A percentile compares a stretch with the other conserved stretches of the same genome.
These are phyloP conservation scores for Chrysosporium keratinophilum DNA, from an alignment of 2,329 filamentous ascomycete genomes.

Conservation along the genomic window DNA sequence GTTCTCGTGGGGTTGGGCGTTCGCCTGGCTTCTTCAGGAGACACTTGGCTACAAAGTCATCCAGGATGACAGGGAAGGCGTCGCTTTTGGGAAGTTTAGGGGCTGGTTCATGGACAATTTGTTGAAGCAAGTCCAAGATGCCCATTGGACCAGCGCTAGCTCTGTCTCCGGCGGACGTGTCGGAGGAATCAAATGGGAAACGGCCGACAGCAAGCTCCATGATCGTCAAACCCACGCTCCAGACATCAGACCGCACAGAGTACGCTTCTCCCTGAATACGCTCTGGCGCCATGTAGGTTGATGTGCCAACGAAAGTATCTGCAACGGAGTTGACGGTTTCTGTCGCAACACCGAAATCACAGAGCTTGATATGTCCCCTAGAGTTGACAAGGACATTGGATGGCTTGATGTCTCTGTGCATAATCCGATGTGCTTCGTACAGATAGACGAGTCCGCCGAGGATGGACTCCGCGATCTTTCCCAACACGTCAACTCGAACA, in stretches of 20 bases:
- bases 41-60: conserved; percentile 96
- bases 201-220: conserved; percentile 98
- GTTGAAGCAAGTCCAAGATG: conserved; percentile 88
- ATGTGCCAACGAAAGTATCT: conserved; percentile 95
- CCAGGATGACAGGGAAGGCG: conserved; percentile 86
- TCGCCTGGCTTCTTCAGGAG: conserved; percentile 79
- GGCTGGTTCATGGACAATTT: conserved; percentile 93
- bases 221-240: conserved; percentile 89
- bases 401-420: conserved; percentile 98
- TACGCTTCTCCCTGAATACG: conserved; percentile 95
- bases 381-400: conserved; percentile 97
- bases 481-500: conserved; percentile 87
- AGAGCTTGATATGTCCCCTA: conserved; percentile 86
- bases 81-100: conserved; percentile 93
- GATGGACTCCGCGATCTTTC: conserved; percentile 94
- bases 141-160: conserved; percentile 68
- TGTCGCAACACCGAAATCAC: conserved; percentile 97
- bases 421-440: conserved; percentile 90
- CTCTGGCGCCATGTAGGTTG: conserved; percentile 98
- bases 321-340: conserved; percentile 97
- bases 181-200: conserved; percentile 80
- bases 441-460: conserved; percentile 89
- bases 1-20: conserved; percentile 81
- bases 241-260: conserved; percentile 96
- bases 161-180: conserved; percentile 61